Conservation (phyloP, 176 grass and related monocot species). For the Dactylis glomerata region DNA sequence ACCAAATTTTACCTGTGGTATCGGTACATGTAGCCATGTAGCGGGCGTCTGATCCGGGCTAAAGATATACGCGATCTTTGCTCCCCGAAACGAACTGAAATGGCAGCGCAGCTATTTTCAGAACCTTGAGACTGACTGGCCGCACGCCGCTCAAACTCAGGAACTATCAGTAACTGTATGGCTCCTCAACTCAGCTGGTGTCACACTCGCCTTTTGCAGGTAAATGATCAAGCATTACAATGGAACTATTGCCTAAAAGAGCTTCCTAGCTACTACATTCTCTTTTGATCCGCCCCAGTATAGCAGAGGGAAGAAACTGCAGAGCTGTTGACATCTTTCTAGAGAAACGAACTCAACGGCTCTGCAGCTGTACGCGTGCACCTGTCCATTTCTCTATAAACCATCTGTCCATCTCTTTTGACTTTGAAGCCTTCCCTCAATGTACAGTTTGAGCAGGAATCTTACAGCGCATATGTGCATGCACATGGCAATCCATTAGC, state of each 20-base stretch:
- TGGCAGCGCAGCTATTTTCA: neutral
- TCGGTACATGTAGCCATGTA: neutral
- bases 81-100: neutral
- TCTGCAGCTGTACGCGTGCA: constrained; percentile 20
- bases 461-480: constrained; percentile 28
- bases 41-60: neutral
- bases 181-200: neutral
- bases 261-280: neutral
- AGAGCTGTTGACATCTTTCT: neutral
- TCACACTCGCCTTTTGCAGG: neutral
- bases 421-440: constrained; percentile 8
- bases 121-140: neutral
- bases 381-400: constrained; percentile 23
- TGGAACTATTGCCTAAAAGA: constrained; percentile 18
- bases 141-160: neutral
- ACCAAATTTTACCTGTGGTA: neutral
- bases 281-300: constrained; percentile 18
- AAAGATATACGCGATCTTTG: neutral
- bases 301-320: neutral
- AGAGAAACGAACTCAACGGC: neutral
- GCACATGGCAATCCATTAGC: neutral
- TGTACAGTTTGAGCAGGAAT: constrained; percentile 41
- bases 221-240: neutral
- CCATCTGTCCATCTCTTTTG: constrained; percentile 31
- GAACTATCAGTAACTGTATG: neutral